Evolutionary conservation across 2,329 filamentous ascomycete genomes (phyloP).

Genomic region (Hypoxylon sp.): DNA sequence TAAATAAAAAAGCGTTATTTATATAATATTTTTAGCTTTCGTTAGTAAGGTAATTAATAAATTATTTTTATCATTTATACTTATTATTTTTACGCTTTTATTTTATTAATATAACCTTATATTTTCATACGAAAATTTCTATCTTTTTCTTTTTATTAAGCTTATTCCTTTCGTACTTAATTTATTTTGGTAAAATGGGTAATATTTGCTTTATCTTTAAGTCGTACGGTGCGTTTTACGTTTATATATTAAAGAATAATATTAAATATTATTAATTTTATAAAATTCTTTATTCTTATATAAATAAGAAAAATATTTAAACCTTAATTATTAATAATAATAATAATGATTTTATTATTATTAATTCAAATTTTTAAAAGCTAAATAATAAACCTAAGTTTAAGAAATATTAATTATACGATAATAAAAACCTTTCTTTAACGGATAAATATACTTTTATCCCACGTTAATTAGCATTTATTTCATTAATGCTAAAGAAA

Average conservation of each 20-base stretch:
- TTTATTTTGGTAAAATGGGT: background rate
- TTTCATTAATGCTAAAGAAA: background rate
- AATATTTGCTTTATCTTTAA: background rate
- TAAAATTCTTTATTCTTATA: too few relatives aligned
- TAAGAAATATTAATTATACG: background rate
- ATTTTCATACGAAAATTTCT: too few relatives aligned
- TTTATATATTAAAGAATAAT: background rate
- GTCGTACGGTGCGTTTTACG: background rate
- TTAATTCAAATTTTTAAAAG: background rate
- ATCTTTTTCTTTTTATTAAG: too few relatives aligned
- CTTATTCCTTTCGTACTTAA: too few relatives aligned
- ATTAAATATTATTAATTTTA: conserved; percentile 3
- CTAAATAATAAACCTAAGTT: background rate
- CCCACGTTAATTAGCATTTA: background rate
- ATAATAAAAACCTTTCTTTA: background rate
- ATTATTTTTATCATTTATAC: too few relatives aligned
- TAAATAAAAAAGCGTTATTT: too few relatives aligned
- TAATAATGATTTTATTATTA: background rate
- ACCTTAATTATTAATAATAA: background rate
- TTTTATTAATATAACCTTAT: too few relatives aligned
- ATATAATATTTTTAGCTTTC: too few relatives aligned
- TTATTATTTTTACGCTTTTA: too few relatives aligned
- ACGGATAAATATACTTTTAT: background rate
- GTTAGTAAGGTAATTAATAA: too few relatives aligned
- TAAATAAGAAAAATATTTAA: too few relatives aligned